These are phyloP conservation scores for Cicer cuneatum DNA, from an alignment of 306 rosid species.

Conservation along the genomic window DNA sequence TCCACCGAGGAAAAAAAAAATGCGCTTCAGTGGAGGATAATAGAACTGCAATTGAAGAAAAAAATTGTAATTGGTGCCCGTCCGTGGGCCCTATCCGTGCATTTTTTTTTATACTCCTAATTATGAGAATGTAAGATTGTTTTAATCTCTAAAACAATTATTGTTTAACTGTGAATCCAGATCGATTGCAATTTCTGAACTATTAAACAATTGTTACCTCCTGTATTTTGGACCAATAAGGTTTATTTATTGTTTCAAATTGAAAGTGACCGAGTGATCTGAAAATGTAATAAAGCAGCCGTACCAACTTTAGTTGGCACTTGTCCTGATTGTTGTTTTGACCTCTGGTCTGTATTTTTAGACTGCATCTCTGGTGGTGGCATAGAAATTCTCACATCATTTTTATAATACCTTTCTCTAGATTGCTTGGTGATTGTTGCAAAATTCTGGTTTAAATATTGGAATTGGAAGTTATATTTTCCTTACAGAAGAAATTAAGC, in stretches of 20 bases:
- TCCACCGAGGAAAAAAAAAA: too few species aligned
- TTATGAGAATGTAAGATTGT: conserved; percentile 14
- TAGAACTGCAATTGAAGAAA: conserved; percentile 12
- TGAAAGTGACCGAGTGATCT: not conserved
- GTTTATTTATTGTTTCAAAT: conserved; percentile 1
- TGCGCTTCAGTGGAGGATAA: not conserved
- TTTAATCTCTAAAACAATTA: not conserved
- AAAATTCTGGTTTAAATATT: conserved; percentile 11
- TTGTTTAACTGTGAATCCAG: conserved; percentile 2
- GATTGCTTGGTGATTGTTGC: not conserved
- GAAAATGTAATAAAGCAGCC: conserved; percentile 9
- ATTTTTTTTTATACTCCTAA: not conserved
- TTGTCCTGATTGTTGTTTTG: not conserved
- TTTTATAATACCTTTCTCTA: conserved; percentile 14
- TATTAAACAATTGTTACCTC: conserved; percentile 21
- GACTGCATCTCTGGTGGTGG: not conserved
- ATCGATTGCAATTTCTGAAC: conserved; percentile 6
- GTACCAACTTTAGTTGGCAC: conserved; percentile 18
- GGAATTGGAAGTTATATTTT: conserved; percentile 23
- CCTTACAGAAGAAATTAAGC: not conserved
- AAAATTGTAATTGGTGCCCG: conserved; percentile 9
- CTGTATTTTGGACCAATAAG: not conserved
- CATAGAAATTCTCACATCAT: not conserved
- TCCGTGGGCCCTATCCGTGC: not conserved
- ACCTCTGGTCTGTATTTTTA: not conserved